phyloP scores from a whole-genome alignment of 306 rosid genomes.

The Lathyrus sativus region DNA sequence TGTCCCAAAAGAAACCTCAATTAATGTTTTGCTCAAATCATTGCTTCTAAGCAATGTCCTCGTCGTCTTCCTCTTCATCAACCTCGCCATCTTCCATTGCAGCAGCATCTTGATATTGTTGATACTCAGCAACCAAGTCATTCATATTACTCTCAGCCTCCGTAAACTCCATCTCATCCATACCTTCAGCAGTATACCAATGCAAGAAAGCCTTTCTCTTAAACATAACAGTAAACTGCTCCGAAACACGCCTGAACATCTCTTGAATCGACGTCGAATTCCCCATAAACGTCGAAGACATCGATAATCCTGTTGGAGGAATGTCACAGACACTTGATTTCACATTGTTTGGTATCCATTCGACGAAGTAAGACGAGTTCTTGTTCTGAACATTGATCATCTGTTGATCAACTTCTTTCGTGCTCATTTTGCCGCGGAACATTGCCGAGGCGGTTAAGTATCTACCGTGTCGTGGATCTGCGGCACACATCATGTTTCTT shows the following conservation, averaged over 20 bases:
- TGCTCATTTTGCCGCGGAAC: conserved; percentile 92
- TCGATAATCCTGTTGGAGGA: conserved; percentile 73
- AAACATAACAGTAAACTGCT: conserved; percentile 87
- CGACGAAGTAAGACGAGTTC: conserved; percentile 82
- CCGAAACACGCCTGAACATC: conserved; percentile 87
- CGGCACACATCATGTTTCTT: conserved; percentile 71
- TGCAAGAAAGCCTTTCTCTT: conserved; percentile 91
- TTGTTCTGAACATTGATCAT: conserved; percentile 82
- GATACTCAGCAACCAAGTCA: conserved; percentile 88
- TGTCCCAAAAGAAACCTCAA: conserved; percentile 4
- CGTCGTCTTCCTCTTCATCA: conserved; percentile 47
- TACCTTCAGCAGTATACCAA: conserved; percentile 90
- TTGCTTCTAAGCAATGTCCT: conserved; percentile 36
- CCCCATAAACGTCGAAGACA: conserved; percentile 90
- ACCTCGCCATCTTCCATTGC: conserved; percentile 50
- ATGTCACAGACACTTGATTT: conserved; percentile 90
- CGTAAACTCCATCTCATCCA: conserved; percentile 75
- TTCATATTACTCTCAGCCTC: conserved; percentile 85
- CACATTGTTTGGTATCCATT: conserved; percentile 92
- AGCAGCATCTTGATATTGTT: conserved; percentile 81
- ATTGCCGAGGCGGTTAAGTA: conserved; percentile 85
- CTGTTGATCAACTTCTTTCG: conserved; percentile 73
- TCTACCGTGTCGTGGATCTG: conserved; percentile 85
- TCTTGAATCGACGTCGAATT: conserved; percentile 88
- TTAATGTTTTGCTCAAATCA: not conserved